phyloP scores from a whole-genome alignment of 2,329 filamentous ascomycete species.

The Leptographium radiaticola region DNA sequence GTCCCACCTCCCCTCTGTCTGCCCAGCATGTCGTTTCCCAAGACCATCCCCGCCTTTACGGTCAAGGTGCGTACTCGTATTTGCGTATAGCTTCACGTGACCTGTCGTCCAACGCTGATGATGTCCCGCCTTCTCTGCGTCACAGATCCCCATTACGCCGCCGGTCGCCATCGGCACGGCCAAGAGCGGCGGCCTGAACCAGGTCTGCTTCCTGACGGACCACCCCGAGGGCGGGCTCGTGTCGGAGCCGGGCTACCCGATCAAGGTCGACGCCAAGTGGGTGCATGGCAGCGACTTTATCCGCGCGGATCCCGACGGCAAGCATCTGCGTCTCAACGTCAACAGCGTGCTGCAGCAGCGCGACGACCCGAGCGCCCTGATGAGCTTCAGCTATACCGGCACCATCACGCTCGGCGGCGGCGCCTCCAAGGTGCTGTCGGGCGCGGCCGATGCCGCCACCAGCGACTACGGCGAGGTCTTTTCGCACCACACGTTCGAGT shows the following conservation, averaged over 20 bases:
- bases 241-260: constrained; percentile 24
- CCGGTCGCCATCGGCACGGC: constrained; percentile 17
- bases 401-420: constrained; percentile 18
- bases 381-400: constrained; percentile 26
- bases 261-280: constrained; percentile 24
- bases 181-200: constrained; percentile 18
- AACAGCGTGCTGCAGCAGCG: constrained; percentile 21
- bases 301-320: constrained; percentile 22
- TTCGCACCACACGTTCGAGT: constrained; percentile 24
- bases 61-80: constrained; percentile 15
- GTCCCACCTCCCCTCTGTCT: neutral
- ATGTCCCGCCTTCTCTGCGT: no score
- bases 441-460: constrained; percentile 21
- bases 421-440: constrained; percentile 21
- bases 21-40: constrained; percentile 23
- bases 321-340: constrained; percentile 26
- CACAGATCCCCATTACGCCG: constrained; percentile 15
- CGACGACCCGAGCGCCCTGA: constrained; percentile 16
- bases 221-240: constrained; percentile 18
- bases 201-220: constrained; percentile 16
- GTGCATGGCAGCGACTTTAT: constrained; percentile 28
- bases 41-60: constrained; percentile 27
- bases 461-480: constrained; percentile 25
- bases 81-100: neutral
- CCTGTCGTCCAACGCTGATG: neutral